Conservation (phyloP, 2,329 filamentous ascomycete species). For the Cladosporium sp. region DNA sequence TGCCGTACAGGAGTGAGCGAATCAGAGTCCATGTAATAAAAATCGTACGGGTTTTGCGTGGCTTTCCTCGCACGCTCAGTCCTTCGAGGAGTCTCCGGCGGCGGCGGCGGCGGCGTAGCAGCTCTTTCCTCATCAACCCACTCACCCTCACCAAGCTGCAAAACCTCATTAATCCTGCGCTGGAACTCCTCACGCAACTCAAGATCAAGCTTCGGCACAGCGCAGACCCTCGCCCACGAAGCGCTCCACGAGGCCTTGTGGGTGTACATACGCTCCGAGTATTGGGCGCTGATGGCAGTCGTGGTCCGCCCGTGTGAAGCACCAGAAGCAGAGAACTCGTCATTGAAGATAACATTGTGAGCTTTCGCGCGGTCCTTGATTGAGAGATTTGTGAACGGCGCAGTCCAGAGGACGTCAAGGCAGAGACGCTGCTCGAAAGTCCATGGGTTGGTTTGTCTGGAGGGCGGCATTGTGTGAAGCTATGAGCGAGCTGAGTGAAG, state of each 20-base stretch:
- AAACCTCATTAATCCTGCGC: background rate
- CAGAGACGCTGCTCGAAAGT: background rate
- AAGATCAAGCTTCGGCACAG: background rate
- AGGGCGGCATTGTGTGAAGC: background rate
- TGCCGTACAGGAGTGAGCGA: background rate
- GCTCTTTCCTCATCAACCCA: background rate
- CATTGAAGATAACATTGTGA: background rate
- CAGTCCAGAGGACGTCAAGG: background rate
- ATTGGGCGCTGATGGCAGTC: background rate
- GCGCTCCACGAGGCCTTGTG: background rate
- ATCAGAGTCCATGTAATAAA: background rate
- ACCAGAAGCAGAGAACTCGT: background rate
- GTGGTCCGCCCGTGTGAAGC: background rate
- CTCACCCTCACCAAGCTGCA: background rate
- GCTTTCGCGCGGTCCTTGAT: background rate
- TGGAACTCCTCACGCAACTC: background rate
- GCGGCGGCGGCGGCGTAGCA: background rate
- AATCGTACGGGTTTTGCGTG: background rate
- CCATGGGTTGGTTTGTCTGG: constrained; percentile 1
- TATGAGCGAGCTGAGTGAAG: too few species aligned
- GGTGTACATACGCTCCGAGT: background rate
- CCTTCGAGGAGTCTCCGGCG: background rate
- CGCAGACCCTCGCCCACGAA: background rate
- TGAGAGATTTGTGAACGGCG: background rate
- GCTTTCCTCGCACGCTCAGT: background rate